Percentiles rank a stretch among this genome's conserved stretches.
Evolutionary conservation across 352 stramenopile species (phyloP).

Genomic region (Globisporangium nodosum): DNA sequence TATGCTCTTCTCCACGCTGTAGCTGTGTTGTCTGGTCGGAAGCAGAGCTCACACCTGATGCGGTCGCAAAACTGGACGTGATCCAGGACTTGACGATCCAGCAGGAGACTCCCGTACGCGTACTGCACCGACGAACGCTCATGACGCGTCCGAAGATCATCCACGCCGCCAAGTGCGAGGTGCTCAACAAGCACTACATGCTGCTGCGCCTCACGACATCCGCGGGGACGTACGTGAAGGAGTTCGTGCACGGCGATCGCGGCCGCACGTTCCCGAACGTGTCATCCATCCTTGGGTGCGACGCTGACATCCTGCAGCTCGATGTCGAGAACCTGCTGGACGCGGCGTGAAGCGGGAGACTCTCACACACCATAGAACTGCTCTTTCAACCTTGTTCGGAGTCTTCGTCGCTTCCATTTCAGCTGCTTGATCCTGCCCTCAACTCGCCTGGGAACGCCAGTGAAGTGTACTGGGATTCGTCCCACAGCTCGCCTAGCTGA

Average conservation of each 20-base stretch:
- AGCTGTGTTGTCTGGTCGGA: conserved; percentile 82
- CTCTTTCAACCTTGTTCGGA: background rate
- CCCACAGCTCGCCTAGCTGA: conserved; percentile 74
- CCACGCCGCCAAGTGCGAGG: conserved; percentile 76
- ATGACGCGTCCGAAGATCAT: conserved; percentile 91
- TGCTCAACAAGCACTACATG: conserved; percentile 97
- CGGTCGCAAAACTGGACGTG: conserved; percentile 64
- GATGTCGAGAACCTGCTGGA: conserved; percentile 92
- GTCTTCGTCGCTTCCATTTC: background rate
- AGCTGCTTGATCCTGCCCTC: background rate
- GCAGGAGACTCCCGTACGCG: conserved; percentile 96
- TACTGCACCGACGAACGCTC: conserved; percentile 95
- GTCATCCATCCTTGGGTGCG: conserved; percentile 80
- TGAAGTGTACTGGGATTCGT: conserved; percentile 76
- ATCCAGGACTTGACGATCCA: conserved; percentile 87
- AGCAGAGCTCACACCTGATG: conserved; percentile 42
- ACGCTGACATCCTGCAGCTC: conserved; percentile 97
- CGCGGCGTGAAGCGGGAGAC: conserved; percentile 19
- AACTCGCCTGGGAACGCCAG: conserved; percentile 42
- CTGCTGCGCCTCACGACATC: conserved; percentile 92
- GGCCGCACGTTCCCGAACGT: conserved; percentile 96
- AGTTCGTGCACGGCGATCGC: conserved; percentile 99
- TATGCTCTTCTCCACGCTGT: background rate
- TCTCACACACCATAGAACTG: background rate
- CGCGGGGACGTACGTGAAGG: conserved; percentile 98